Evolutionary conservation across 2,329 filamentous ascomycete genomes (phyloP).

Genomic region (Talaromyces islandicus): DNA sequence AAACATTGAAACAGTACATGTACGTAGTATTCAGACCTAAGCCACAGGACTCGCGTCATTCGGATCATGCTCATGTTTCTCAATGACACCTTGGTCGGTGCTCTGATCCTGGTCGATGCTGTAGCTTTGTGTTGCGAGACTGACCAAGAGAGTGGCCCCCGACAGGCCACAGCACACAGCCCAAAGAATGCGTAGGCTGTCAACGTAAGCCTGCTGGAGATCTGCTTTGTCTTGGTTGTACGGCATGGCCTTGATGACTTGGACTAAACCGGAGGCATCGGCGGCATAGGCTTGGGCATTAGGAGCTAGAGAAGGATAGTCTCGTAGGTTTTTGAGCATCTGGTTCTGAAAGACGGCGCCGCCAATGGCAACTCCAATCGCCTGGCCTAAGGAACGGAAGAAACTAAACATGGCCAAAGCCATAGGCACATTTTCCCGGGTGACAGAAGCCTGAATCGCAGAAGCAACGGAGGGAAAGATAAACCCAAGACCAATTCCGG

Average conservation of each 20-base stretch:
- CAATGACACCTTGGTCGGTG: slow-evolving; percentile 18
- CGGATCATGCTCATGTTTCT: slow-evolving; percentile 4
- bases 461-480: slow-evolving; percentile 60
- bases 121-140: slow-evolving; percentile 48
- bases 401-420: slow-evolving; percentile 63
- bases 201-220: slow-evolving; percentile 49
- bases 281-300: slow-evolving; percentile 47
- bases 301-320: slow-evolving; percentile 43
- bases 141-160: slow-evolving; percentile 46
- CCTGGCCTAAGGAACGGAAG: slow-evolving; percentile 59
- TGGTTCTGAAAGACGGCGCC: slow-evolving; percentile 65
- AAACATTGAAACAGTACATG: too few relatives aligned
- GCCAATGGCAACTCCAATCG: slow-evolving; percentile 60
- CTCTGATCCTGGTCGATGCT: slow-evolving; percentile 37
- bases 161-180: slow-evolving; percentile 50
- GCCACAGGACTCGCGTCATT: background rate
- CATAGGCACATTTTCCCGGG: slow-evolving; percentile 53
- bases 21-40: background rate
- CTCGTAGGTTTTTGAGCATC: slow-evolving; percentile 12
- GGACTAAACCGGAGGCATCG: slow-evolving; percentile 55
- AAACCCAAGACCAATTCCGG: slow-evolving; percentile 58
- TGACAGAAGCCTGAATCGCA: slow-evolving; percentile 57
- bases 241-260: slow-evolving; percentile 52
- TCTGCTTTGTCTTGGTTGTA: slow-evolving; percentile 33
- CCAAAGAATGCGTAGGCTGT: slow-evolving; percentile 51